These are phyloP conservation scores for Emmonsiellopsis sp. DNA, from an alignment of 2,329 filamentous ascomycete genomes.

Conservation along the genomic window DNA sequence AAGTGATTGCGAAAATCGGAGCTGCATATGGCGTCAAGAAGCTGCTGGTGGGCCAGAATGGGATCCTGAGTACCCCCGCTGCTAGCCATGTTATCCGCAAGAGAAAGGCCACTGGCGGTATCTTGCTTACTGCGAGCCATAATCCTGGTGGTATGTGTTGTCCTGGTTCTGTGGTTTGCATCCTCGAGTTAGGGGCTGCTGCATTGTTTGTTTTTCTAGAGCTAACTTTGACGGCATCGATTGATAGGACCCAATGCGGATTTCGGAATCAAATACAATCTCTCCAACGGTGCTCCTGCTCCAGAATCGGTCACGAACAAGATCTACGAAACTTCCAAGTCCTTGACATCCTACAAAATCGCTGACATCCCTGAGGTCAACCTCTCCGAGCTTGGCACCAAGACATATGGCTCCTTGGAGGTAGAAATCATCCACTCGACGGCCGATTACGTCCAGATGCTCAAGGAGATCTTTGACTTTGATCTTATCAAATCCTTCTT, in stretches of 20 bases:
- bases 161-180: not conserved
- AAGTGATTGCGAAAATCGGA: constrained; percentile 94
- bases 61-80: constrained; percentile 92
- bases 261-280: constrained; percentile 99
- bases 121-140: constrained; percentile 92
- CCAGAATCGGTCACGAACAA: constrained; percentile 97
- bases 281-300: constrained; percentile 89
- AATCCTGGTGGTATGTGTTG: constrained; percentile 72
- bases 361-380: constrained; percentile 79
- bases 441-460: constrained; percentile 82
- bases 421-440: constrained; percentile 94
- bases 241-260: constrained; percentile 73
- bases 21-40: constrained; percentile 98
- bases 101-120: constrained; percentile 89
- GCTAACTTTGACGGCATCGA: not conserved
- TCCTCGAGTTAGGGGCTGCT: not conserved
- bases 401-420: constrained; percentile 76
- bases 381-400: constrained; percentile 69
- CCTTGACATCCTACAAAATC: constrained; percentile 84
- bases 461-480: constrained; percentile 99
- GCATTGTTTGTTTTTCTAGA: constrained; percentile 1
- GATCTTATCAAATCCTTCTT: constrained; percentile 93
- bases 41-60: constrained; percentile 89
- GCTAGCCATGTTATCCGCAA: constrained; percentile 94
- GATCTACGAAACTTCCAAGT: constrained; percentile 88